Percentiles rank a stretch among this genome's conserved stretches.
These are phyloP conservation scores for Aegle marmelos DNA, from an alignment of 345 rosid species.

Conservation along the genomic window DNA sequence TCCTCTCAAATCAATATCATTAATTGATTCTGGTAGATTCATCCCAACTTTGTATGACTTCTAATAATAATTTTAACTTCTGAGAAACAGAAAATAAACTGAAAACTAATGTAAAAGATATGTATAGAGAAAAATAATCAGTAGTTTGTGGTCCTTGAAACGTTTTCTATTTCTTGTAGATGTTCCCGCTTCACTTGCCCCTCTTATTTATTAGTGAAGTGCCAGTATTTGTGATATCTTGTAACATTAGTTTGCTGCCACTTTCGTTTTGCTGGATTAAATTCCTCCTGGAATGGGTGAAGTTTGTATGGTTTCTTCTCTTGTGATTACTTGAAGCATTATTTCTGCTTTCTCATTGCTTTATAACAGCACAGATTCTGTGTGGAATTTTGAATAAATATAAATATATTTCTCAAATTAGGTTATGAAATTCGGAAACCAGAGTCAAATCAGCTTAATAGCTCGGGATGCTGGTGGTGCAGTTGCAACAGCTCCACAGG, in stretches of 20 bases:
- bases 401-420: slow-evolving; percentile 21
- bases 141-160: neutral
- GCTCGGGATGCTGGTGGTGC: slow-evolving; percentile 88
- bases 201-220: neutral
- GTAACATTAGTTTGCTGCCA: neutral
- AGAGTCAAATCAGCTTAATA: slow-evolving; percentile 62
- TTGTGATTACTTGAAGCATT: neutral
- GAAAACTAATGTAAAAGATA: neutral
- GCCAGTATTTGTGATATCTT: neutral
- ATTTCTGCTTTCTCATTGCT: neutral
- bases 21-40: neutral
- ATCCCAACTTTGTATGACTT: neutral
- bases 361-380: neutral
- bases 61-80: neutral
- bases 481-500: slow-evolving; percentile 70
- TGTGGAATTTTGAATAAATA: neutral
- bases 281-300: neutral
- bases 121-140: neutral
- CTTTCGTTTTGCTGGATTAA: neutral
- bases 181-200: neutral
- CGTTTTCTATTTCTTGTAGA: neutral
- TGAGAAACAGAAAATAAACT: neutral
- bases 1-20: neutral
- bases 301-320: neutral
- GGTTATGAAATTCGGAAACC: slow-evolving; percentile 95